Base-by-base conservation (phyloP, 345 rosid species). In the Fremontodendron californicum region DNA sequence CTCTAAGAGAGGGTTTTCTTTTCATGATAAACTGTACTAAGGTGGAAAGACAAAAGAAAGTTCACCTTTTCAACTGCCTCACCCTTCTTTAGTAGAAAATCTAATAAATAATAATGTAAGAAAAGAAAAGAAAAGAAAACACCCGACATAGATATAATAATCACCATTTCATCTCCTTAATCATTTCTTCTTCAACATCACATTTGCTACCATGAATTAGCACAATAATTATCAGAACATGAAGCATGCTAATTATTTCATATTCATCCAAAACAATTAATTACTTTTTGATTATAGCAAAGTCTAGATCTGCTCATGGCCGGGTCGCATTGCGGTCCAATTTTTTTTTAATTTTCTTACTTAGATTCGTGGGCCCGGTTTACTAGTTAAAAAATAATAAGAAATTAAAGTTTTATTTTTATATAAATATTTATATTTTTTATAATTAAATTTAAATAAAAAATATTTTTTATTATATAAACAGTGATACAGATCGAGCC, bases 121-220 rank as follows among this genome's bases (percentile, higher is more conserved):
- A 65, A 2, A 13, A 46, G 1, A 46, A 46, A 12, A 19, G n/a
- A 19, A 65, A 65, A 9, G 2, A 39, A 39, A 65, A 19, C 11
- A n/a, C 2, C 1, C 46, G 3, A 15, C 18, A 40, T 5, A 21
- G 5, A 9, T 35, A 35, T 65, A 15, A 49, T 16, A 15, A 16
- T 16, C 19, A 3, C 13, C 3, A 48, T 48, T 15, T 54, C 27
- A 6, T 6, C 27, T 3, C 60, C 55, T 16, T 48, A 49, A 21
- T 72, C 45, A 71, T 71, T n/a, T 71, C 75, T 49, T 52, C 31
- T 49, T 19, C 31, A 71, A 51, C 62, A 51, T 71, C 43, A 16
- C 55, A 51, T 71, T 31, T 71, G 10, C 62, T 42, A 25, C 6
- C 73, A 68, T 45, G 54, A 69, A 69, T 69, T 45, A 27, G 37